Conservation (phyloP, 192 early-diverging fungal species). For the Linnemannia elongata region DNA sequence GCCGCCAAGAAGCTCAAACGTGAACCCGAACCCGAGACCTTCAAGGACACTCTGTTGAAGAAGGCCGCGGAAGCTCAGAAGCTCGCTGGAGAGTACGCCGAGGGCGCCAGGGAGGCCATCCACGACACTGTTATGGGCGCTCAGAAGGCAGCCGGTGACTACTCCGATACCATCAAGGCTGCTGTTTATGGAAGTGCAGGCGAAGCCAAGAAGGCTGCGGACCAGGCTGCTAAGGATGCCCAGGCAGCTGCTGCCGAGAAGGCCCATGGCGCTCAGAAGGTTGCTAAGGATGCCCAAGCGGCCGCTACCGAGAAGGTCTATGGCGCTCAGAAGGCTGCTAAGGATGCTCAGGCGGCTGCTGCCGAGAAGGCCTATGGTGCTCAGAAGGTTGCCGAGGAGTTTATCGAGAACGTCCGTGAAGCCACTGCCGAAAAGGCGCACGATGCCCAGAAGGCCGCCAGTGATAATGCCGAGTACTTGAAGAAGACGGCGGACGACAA, state of each 20-base stretch:
- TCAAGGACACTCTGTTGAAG: slow-evolving; percentile 36
- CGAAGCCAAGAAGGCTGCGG: slow-evolving; percentile 17
- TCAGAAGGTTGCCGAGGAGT: slow-evolving; percentile 23
- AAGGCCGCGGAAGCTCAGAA: slow-evolving; percentile 19
- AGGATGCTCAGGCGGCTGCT: slow-evolving; percentile 10
- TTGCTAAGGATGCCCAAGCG: too few relatives aligned
- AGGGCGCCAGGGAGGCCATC: slow-evolving; percentile 21
- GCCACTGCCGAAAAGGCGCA: slow-evolving; percentile 28
- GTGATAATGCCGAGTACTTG: slow-evolving; percentile 33
- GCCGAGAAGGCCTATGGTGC: slow-evolving; percentile 19
- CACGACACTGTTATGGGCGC: slow-evolving; percentile 15
- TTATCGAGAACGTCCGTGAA: slow-evolving; percentile 20
- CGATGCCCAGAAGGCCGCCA: slow-evolving; percentile 34
- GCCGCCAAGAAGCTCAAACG: not conserved
- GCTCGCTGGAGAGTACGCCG: slow-evolving; percentile 3
- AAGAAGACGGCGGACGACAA: slow-evolving; percentile 23
- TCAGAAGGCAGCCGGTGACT: slow-evolving; percentile 18
- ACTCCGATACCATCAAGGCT: slow-evolving; percentile 17
- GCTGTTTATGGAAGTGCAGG: not conserved
- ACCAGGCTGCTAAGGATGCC: not conserved
- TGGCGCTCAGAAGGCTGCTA: too few relatives aligned
- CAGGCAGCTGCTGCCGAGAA: too few relatives aligned
- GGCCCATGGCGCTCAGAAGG: too few relatives aligned
- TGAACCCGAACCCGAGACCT: not conserved
- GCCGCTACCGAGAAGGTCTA: too few relatives aligned